Percentiles rank a stretch among this genome's conserved stretches.
Conservation (phyloP, 306 rosid species). For the Arachis stenosperma region DNA sequence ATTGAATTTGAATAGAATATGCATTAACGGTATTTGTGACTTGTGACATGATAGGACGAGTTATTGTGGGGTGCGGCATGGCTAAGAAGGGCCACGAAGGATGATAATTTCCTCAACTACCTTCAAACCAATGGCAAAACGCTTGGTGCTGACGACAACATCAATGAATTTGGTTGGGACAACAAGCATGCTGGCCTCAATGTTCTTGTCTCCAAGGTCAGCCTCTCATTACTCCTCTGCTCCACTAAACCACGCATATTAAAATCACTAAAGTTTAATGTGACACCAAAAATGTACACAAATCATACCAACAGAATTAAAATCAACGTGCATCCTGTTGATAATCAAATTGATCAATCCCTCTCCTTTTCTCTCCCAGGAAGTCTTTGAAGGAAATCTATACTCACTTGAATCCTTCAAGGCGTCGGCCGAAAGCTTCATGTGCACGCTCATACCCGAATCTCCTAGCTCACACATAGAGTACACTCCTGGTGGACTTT, state of each 20-base stretch:
- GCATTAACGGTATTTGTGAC: not conserved
- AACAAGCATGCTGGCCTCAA: slow-evolving; percentile 98
- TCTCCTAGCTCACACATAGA: slow-evolving; percentile 67
- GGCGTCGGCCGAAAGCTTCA: slow-evolving; percentile 78
- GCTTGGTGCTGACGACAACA: slow-evolving; percentile 86
- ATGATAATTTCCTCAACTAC: slow-evolving; percentile 62
- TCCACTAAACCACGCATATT: slow-evolving; percentile 12
- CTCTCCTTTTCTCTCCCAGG: slow-evolving; percentile 49
- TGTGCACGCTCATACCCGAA: slow-evolving; percentile 70
- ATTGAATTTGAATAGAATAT: too few relatives aligned
- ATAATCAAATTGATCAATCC: not conserved
- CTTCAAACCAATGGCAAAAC: slow-evolving; percentile 76
- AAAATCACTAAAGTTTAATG: not conserved
- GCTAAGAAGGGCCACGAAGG: slow-evolving; percentile 83
- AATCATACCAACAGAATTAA: not conserved
- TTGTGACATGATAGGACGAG: slow-evolving; percentile 61
- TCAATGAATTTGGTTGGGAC: slow-evolving; percentile 96
- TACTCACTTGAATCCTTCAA: slow-evolving; percentile 66
- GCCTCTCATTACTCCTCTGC: not conserved
- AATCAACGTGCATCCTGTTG: not conserved
- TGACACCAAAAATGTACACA: not conserved
- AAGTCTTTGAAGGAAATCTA: slow-evolving; percentile 72
- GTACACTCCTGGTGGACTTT: slow-evolving; percentile 79
- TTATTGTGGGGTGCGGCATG: slow-evolving; percentile 97
- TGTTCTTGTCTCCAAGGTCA: slow-evolving; percentile 84